A percentile compares a stretch with the other conserved stretches of the same genome.
These are phyloP conservation scores for Lolium multiflorum DNA, from an alignment of 176 grass and related monocot species.

Conservation along the genomic window DNA sequence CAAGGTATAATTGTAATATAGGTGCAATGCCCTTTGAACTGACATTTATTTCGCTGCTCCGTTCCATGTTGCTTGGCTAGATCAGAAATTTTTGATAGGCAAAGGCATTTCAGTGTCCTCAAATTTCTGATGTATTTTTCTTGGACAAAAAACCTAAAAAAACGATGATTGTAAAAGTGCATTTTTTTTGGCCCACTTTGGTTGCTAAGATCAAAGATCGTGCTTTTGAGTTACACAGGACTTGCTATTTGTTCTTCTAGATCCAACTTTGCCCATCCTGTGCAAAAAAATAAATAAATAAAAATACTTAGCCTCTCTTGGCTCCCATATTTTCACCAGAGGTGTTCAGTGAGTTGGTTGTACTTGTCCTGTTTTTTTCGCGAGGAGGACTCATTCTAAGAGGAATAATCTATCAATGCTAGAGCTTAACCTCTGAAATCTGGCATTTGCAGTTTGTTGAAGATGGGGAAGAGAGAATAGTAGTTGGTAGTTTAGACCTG, in stretches of 20 bases:
- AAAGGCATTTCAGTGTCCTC: not conserved
- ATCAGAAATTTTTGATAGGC: not conserved
- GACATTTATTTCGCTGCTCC: not conserved
- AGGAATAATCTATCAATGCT: not conserved
- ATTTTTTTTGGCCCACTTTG: not conserved
- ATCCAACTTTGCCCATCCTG: constrained; percentile 3
- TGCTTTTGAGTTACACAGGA: not conserved
- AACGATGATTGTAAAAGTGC: not conserved
- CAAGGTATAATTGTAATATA: constrained; percentile 61
- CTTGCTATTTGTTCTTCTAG: constrained; percentile 14
- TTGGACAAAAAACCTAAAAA: not conserved
- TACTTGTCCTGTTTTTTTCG: not conserved
- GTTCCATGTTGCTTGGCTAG: not conserved
- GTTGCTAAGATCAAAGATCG: constrained; percentile 1
- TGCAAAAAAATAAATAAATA: not conserved
- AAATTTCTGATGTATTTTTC: not conserved
- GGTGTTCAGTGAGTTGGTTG: not conserved
- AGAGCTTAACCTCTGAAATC: not conserved
- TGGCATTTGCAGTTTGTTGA: constrained; percentile 65
- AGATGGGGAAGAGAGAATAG: constrained; percentile 84
- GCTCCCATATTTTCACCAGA: constrained; percentile 3
- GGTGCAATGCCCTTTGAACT: constrained; percentile 3
- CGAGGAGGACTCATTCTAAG: not conserved
- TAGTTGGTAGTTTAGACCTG: constrained; percentile 84
- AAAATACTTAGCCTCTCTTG: not conserved